Conservation (phyloP, 176 grass and related monocot genomes). For the Tillandsia leiboldiana region DNA sequence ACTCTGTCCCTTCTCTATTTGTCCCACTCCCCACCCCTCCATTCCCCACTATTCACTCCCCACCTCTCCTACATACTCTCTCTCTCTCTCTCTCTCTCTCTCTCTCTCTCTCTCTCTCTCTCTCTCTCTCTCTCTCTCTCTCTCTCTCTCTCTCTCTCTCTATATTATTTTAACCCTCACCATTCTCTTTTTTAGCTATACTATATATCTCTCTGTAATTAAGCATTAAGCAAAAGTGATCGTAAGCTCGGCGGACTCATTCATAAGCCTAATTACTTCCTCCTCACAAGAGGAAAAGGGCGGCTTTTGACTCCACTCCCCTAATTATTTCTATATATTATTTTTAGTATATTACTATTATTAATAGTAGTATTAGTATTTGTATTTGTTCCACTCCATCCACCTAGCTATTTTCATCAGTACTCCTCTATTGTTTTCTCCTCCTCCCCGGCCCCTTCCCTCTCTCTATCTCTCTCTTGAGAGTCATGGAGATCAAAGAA, state of each 20-base stretch:
- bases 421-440: conserved; percentile 8
- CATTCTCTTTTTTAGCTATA: neutral
- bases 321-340: neutral
- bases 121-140: too few relatives aligned
- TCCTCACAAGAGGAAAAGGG: conserved; percentile 11
- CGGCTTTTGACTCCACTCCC: conserved; percentile 16
- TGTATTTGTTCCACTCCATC: neutral
- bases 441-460: neutral
- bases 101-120: neutral
- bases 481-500: neutral
- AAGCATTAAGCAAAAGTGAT: neutral
- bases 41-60: neutral
- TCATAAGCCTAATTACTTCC: neutral
- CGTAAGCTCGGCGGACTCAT: neutral
- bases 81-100: neutral
- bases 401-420: neutral
- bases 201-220: neutral
- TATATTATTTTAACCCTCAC: neutral
- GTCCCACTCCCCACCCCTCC: neutral
- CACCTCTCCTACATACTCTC: neutral
- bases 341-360: neutral
- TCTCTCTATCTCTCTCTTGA: neutral
- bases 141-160: too few relatives aligned
- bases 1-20: neutral
- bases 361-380: neutral